phyloP scores from a whole-genome alignment of 2,329 filamentous ascomycete genomes.

The Aureobasidium zeae region DNA sequence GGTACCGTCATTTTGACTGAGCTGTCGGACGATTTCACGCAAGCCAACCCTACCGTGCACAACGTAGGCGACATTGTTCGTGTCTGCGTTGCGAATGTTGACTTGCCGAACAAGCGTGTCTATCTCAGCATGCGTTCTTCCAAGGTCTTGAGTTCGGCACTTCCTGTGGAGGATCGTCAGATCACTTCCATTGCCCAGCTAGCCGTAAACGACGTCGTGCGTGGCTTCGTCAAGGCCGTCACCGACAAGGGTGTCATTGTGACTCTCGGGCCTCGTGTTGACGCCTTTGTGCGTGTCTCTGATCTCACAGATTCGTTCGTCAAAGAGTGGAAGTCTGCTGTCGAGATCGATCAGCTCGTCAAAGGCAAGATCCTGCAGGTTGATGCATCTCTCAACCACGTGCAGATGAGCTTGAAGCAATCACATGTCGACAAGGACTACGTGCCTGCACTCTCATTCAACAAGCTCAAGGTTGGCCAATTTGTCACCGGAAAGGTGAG shows the following conservation, averaged over 20 bases:
- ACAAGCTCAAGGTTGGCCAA: conserved; percentile 71
- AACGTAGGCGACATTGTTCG: conserved; percentile 79
- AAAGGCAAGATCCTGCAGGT: conserved; percentile 72
- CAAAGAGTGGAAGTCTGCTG: conserved; percentile 90
- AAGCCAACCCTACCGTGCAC: conserved; percentile 65
- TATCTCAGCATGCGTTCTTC: conserved; percentile 77
- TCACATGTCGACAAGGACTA: conserved; percentile 76
- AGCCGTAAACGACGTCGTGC: conserved; percentile 65
- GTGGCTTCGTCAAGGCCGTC: conserved; percentile 87
- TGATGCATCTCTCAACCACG: conserved; percentile 57
- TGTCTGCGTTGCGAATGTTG: conserved; percentile 74
- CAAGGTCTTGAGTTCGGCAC: conserved; percentile 75
- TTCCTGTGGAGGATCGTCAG: conserved; percentile 72
- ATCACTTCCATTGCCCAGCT: conserved; percentile 63
- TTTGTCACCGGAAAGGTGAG: conserved; percentile 81
- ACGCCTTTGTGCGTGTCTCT: conserved; percentile 72
- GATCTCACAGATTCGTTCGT: conserved; percentile 85
- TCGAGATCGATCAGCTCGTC: conserved; percentile 81
- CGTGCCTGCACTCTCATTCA: conserved; percentile 60
- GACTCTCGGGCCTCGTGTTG: conserved; percentile 68
- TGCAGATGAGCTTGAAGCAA: conserved; percentile 79
- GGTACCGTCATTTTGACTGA: conserved; percentile 77
- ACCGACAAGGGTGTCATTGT: conserved; percentile 85
- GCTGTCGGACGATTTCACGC: conserved; percentile 74
- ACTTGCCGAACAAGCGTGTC: conserved; percentile 74